Base-by-base conservation (phyloP, 2,329 filamentous ascomycete genomes). In the Colletotrichum incanum region DNA sequence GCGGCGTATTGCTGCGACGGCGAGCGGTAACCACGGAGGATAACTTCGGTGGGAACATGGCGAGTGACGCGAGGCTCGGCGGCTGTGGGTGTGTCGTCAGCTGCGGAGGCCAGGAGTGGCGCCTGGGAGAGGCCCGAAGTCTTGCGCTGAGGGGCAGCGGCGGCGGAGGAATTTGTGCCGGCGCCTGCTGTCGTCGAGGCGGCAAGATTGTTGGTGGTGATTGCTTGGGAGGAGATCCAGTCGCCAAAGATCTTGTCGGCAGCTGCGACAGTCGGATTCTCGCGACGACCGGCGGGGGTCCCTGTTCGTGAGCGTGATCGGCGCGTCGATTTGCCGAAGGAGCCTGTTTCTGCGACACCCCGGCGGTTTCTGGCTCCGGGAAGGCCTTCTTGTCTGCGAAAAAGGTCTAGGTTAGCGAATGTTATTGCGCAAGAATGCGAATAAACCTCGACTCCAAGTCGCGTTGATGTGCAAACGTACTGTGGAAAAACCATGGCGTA, bases 1-100 rank as follows among this genome's bases (percentile, higher is more conserved):
- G 95, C 95, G 37, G 95, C 94, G 88, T 96, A 98, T 85, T 94
- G 87, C 82, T 92, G 84, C 81, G 90, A 81, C 1, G 86, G 80
- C 20, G 87, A 88, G 67, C 86, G 85, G 82, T 95, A 98, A 39
- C 96, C 96, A 76, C 95, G 93, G 20, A 98, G 86, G 67, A 98
- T 91, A 74, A 97, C 90, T 82, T 98, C 95, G 49, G 93, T 86
- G 1, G 89, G 89, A 52, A 85, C 81, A 20, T 81, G 80, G 69
- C 83, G 81, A 74, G 80, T 76, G 67, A 77, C 73, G 75, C 81
- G 79, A 28, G 69, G 69, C 7, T 66, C 69, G 0, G 80, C 78
- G 39, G 80, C 75, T 8, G 77, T 77, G 23, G 78, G 71, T 18
- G 76, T 63, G 37, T 84, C 82, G 60, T 88, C 86, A 67, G 82